Evolutionary conservation across 257 asterid species (phyloP).

Genomic region (Salvia splendens): DNA sequence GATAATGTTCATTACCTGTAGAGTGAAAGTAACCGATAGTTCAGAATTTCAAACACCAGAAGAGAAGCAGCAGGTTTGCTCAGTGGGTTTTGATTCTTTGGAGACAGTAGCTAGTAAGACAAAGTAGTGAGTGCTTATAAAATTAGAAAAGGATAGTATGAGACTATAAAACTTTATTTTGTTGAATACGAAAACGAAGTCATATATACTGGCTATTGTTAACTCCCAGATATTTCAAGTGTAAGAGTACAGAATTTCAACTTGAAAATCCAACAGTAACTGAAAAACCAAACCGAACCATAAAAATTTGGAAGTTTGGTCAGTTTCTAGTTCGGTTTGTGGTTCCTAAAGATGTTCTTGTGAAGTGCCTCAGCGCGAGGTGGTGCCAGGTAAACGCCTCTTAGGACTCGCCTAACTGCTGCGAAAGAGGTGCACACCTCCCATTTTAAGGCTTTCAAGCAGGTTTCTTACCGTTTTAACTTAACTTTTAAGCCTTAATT

Average conservation of each 20-base stretch:
- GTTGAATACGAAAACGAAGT: not conserved
- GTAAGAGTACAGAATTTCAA: not conserved
- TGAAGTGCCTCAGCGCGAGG: too few relatives aligned
- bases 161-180: not conserved
- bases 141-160: slow-evolving; percentile 12
- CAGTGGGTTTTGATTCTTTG: slow-evolving; percentile 69
- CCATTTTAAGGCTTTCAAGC: too few relatives aligned
- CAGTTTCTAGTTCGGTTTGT: too few relatives aligned
- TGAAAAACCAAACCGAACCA: too few relatives aligned
- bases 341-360: too few relatives aligned
- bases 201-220: not conserved
- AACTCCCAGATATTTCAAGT: not conserved
- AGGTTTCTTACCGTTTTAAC: too few relatives aligned
- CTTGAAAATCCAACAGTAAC: too few relatives aligned
- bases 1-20: slow-evolving; percentile 64
- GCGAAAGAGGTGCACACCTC: too few relatives aligned
- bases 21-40: slow-evolving; percentile 90
- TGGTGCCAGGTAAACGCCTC: too few relatives aligned
- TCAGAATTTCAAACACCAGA: slow-evolving; percentile 88
- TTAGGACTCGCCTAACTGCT: too few relatives aligned
- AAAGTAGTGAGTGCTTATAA: slow-evolving; percentile 29
- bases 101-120: slow-evolving; percentile 65
- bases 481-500: too few relatives aligned
- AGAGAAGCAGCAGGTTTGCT: slow-evolving; percentile 81
- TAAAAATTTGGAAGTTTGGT: too few relatives aligned